These are phyloP conservation scores for Globisporangium ultimum DNA, from an alignment of 352 stramenopile species.

Conservation along the genomic window DNA sequence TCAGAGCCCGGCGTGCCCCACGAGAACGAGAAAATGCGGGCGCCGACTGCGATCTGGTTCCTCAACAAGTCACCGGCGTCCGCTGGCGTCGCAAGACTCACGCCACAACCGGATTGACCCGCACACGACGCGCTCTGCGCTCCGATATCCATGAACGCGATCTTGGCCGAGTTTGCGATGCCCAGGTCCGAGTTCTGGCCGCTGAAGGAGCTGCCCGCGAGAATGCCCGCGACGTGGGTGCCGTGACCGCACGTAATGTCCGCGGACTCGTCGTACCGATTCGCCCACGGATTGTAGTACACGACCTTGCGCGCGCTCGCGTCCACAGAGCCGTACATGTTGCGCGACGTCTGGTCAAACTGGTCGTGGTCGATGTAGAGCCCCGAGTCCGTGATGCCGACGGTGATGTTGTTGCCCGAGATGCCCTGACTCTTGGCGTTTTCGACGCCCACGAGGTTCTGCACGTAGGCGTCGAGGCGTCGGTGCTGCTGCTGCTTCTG, in stretches of 20 bases:
- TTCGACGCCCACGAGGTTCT: constrained; percentile 62
- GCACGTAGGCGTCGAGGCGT: constrained; percentile 61
- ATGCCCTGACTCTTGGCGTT: constrained; percentile 58
- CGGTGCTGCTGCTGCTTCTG: constrained; percentile 9
- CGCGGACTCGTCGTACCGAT: constrained; percentile 60
- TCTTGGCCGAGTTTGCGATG: constrained; percentile 70
- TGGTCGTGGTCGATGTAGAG: constrained; percentile 84
- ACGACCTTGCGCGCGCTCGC: constrained; percentile 65
- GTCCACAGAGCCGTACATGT: constrained; percentile 40
- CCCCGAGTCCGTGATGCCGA: constrained; percentile 80
- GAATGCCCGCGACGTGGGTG: constrained; percentile 83
- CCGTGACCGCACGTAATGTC: constrained; percentile 79
- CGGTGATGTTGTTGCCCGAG: constrained; percentile 61
- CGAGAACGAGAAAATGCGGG: constrained; percentile 83
- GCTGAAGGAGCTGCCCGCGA: constrained; percentile 74
- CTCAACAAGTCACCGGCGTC: constrained; percentile 60
- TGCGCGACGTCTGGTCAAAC: constrained; percentile 63
- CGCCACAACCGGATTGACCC: constrained; percentile 42
- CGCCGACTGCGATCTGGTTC: constrained; percentile 65
- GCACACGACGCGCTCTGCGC: constrained; percentile 45
- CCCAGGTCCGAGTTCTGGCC: constrained; percentile 51
- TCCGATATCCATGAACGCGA: constrained; percentile 92
- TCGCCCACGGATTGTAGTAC: constrained; percentile 75
- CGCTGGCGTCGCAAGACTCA: constrained; percentile 56
- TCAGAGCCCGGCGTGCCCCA: constrained; percentile 76